These are phyloP conservation scores for Fusarium sp. DNA, from an alignment of 2,329 filamentous ascomycete species.

Conservation along the genomic window DNA sequence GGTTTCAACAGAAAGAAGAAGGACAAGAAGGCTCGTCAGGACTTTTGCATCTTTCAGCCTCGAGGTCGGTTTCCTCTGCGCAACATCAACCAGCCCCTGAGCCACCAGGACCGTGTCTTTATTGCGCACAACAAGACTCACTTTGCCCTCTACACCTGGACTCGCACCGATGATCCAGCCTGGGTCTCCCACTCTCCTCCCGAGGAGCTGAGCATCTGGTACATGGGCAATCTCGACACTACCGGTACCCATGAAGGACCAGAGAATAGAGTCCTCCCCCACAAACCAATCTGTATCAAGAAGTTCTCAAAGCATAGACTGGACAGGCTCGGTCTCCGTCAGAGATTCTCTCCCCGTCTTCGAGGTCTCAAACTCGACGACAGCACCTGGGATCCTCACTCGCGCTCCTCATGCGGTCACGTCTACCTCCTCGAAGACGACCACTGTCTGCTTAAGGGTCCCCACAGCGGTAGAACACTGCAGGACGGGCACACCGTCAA, in stretches of 20 bases:
- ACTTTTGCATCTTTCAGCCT: neutral
- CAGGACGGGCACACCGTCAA: constrained; percentile 63
- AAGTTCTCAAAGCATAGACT: constrained; percentile 66
- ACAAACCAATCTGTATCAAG: neutral
- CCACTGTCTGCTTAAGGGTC: constrained; percentile 65
- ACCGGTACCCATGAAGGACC: constrained; percentile 44
- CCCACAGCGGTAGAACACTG: constrained; percentile 58
- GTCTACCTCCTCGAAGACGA: constrained; percentile 72
- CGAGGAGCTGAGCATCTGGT: constrained; percentile 73
- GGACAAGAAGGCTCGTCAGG: neutral
- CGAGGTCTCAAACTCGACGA: constrained; percentile 67
- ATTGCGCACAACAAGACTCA: constrained; percentile 72
- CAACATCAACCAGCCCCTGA: constrained; percentile 72
- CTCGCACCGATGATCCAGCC: constrained; percentile 67
- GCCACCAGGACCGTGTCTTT: constrained; percentile 73
- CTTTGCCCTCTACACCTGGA: constrained; percentile 74
- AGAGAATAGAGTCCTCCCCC: neutral
- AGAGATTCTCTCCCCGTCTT: constrained; percentile 66
- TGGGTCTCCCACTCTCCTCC: constrained; percentile 71
- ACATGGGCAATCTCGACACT: constrained; percentile 63
- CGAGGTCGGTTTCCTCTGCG: constrained; percentile 66
- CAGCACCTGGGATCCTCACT: constrained; percentile 54
- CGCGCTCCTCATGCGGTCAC: constrained; percentile 49
- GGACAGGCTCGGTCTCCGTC: constrained; percentile 67
- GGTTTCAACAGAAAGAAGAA: too few species aligned